These are phyloP conservation scores for Raphanus raphanistrum DNA, from an alignment of 345 rosid genomes.

Conservation along the genomic window DNA sequence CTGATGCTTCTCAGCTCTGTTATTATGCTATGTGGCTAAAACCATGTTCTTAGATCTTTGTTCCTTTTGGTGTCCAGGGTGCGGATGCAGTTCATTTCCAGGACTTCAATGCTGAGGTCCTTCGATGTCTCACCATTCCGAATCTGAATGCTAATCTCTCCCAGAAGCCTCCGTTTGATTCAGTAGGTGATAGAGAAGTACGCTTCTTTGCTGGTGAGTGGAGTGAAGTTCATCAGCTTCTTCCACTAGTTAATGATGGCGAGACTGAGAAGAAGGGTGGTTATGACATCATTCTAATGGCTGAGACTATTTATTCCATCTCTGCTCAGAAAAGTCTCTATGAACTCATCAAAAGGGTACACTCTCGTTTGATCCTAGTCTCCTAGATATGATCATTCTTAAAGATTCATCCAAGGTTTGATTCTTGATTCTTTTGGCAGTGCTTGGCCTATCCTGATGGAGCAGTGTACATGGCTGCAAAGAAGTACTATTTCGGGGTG, in stretches of 20 bases:
- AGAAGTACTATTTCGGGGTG: conserved; percentile 93
- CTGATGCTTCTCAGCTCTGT: conserved; percentile 17
- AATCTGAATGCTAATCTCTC: conserved; percentile 60
- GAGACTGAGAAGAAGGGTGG: conserved; percentile 49
- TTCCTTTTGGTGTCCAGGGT: conserved; percentile 49
- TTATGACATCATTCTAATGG: conserved; percentile 85
- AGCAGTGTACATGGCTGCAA: conserved; percentile 80
- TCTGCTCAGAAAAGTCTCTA: conserved; percentile 66
- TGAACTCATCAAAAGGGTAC: conserved; percentile 73
- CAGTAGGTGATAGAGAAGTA: conserved; percentile 34
- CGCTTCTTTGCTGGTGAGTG: conserved; percentile 89
- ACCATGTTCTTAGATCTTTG: conserved; percentile 17
- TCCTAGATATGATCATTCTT: not conserved
- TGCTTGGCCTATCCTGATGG: conserved; percentile 61
- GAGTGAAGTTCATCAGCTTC: conserved; percentile 67
- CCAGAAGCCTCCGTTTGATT: conserved; percentile 26
- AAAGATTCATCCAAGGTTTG: not conserved
- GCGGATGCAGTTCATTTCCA: conserved; percentile 73
- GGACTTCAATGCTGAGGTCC: conserved; percentile 92
- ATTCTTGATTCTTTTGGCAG: conserved; percentile 44
- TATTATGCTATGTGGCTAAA: not conserved
- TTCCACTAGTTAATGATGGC: conserved; percentile 46
- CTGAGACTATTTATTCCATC: conserved; percentile 83
- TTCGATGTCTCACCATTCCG: conserved; percentile 77
- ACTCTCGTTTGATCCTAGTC: not conserved